Evolutionary conservation across 331 rosid genomes (phyloP).

Genomic region (Cydonia oblonga): DNA sequence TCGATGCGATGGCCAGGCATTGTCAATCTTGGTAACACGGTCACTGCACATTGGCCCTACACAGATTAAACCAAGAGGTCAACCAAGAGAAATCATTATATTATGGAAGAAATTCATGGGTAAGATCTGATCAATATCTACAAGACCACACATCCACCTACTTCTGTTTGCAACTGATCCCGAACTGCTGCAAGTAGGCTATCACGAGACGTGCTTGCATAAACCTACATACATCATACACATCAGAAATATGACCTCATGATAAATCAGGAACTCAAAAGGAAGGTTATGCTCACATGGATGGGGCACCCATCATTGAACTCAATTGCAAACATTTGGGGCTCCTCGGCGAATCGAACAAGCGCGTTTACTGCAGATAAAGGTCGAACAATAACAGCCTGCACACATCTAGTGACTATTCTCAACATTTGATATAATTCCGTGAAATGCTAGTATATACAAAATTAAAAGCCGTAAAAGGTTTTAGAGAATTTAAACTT

Average conservation of each 20-base stretch:
- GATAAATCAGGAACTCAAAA: constrained; percentile 12
- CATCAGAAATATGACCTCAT: constrained; percentile 28
- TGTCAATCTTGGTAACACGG: constrained; percentile 92
- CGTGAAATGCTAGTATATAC: not conserved
- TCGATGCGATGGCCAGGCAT: constrained; percentile 99
- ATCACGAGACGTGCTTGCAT: constrained; percentile 98
- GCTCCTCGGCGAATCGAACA: constrained; percentile 96
- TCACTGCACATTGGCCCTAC: constrained; percentile 86
- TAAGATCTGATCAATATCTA: constrained; percentile 19
- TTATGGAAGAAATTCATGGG: constrained; percentile 7
- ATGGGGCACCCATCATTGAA: constrained; percentile 94
- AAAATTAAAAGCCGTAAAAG: not conserved
- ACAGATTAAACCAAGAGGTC: constrained; percentile 26
- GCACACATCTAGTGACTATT: constrained; percentile 77
- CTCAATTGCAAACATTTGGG: constrained; percentile 98
- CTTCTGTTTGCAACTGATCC: constrained; percentile 90
- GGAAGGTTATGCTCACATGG: constrained; percentile 53
- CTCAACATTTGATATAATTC: constrained; percentile 46
- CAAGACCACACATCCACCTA: constrained; percentile 62
- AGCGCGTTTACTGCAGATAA: constrained; percentile 85
- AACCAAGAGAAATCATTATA: constrained; percentile 11
- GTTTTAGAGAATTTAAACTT: not conserved
- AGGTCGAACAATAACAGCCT: constrained; percentile 99
- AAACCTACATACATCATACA: constrained; percentile 54
- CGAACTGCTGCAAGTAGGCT: constrained; percentile 93